A percentile compares a stretch with the other conserved stretches of the same genome.
phyloP scores from a whole-genome alignment of 2,329 filamentous ascomycete genomes.

The Microcera coccophila region DNA sequence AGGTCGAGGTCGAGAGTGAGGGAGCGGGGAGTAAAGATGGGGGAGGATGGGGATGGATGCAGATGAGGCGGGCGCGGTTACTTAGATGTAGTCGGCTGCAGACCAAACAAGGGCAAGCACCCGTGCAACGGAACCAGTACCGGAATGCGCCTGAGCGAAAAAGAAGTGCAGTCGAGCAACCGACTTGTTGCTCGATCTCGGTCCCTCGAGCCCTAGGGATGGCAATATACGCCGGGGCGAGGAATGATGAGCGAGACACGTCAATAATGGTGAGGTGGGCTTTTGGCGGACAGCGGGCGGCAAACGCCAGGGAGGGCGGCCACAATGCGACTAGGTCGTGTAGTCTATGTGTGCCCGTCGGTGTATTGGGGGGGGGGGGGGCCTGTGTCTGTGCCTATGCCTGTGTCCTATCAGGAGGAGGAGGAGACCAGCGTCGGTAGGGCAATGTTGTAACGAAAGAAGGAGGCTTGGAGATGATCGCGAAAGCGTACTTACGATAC shows the following conservation, averaged over 20 bases:
- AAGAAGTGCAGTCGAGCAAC: constrained; percentile 5
- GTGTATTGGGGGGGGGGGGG: too few species aligned
- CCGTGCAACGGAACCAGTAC: constrained; percentile 12
- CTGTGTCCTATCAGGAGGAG: too few species aligned
- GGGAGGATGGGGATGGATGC: constrained; percentile 3
- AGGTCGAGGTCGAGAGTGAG: not conserved
- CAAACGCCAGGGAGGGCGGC: not conserved
- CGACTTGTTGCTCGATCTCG: not conserved
- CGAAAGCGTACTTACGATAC: too few species aligned
- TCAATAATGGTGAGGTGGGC: not conserved
- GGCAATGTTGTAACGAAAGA: too few species aligned
- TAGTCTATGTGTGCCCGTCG: too few species aligned
- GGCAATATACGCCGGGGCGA: constrained; percentile 12
- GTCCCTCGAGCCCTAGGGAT: constrained; percentile 28
- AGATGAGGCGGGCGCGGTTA: constrained; percentile 16
- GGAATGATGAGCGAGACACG: constrained; percentile 38
- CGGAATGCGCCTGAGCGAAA: constrained; percentile 25
- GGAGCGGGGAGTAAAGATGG: not conserved
- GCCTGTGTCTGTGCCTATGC: too few species aligned
- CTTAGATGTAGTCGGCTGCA: constrained; percentile 25
- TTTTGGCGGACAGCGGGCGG: not conserved
- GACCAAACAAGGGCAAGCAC: constrained; percentile 26
- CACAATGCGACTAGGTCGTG: too few species aligned
- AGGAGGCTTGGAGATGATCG: too few species aligned
- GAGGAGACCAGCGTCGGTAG: too few species aligned